These are phyloP conservation scores for Prunus campanulata DNA, from an alignment of 306 rosid species.

Conservation along the genomic window DNA sequence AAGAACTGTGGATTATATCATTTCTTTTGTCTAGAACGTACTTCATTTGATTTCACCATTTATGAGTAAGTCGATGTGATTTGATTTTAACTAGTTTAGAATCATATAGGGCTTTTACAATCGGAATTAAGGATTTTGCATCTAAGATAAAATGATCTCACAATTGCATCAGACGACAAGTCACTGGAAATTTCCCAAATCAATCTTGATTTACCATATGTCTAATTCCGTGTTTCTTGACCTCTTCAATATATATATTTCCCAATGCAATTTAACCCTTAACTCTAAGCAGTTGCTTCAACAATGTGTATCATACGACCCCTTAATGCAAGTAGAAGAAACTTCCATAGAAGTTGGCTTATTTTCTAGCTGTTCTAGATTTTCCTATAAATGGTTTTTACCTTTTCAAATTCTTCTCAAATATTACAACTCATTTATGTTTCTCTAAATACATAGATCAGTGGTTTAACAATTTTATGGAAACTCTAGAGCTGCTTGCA, in stretches of 20 bases:
- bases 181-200: neutral
- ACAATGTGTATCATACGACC: too few relatives aligned
- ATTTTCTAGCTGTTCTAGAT: neutral
- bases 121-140: neutral
- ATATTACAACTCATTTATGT: neutral
- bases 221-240: too few relatives aligned
- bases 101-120: neutral
- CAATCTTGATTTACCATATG: neutral
- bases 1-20: too few relatives aligned
- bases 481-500: neutral
- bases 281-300: too few relatives aligned
- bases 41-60: neutral
- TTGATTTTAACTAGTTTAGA: neutral
- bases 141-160: neutral
- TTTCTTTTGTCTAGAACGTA: too few relatives aligned
- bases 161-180: neutral
- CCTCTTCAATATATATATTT: too few relatives aligned
- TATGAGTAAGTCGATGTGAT: neutral
- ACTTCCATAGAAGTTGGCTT: neutral
- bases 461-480: constrained; percentile 2
- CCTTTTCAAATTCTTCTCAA: neutral
- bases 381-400: neutral
- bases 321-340: neutral
- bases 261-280: too few relatives aligned
- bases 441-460: neutral